Evolutionary conservation across 208 protist genomes (phyloP).

Genomic region (Histomonas meleagridis): DNA sequence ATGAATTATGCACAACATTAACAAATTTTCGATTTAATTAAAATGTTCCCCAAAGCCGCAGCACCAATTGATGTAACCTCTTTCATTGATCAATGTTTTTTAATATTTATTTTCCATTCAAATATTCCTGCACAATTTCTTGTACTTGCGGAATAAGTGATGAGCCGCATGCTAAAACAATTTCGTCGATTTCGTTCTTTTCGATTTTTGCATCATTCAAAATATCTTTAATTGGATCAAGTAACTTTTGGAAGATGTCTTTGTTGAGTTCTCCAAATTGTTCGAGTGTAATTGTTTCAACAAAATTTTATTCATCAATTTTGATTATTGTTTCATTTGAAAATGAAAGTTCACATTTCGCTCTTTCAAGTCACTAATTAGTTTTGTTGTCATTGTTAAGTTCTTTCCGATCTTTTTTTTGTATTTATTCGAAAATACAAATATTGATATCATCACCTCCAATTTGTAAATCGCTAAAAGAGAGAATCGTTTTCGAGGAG

Average conservation of each 20-base stretch:
- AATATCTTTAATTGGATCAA: slow-evolving; percentile 44
- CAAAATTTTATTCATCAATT: slow-evolving; percentile 50
- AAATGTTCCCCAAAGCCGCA: no score
- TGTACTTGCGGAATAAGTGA: slow-evolving; percentile 50
- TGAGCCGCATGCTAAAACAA: slow-evolving; percentile 54
- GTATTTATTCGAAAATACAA: no score
- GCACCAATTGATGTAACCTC: no score
- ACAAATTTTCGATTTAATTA: no score
- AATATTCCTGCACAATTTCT: slow-evolving; percentile 51
- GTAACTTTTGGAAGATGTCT: slow-evolving; percentile 46
- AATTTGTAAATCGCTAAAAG: no score
- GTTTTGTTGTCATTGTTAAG: no score
- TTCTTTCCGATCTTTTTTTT: no score
- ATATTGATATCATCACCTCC: no score
- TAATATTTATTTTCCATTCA: slow-evolving; percentile 53
- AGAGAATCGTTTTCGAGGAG: no score
- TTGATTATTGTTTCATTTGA: slow-evolving; percentile 48
- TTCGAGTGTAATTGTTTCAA: slow-evolving; percentile 45
- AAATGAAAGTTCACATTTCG: slow-evolving; percentile 44
- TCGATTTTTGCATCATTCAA: slow-evolving; percentile 38
- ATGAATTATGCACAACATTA: no score
- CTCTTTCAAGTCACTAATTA: no score
- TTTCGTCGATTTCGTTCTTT: slow-evolving; percentile 48
- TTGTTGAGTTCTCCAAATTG: slow-evolving; percentile 50
- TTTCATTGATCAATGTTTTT: slow-evolving; percentile 51